A percentile compares a stretch with the other conserved stretches of the same genome.
Conservation (phyloP, 2,329 filamentous ascomycete species). For the Penicillium sp. region DNA sequence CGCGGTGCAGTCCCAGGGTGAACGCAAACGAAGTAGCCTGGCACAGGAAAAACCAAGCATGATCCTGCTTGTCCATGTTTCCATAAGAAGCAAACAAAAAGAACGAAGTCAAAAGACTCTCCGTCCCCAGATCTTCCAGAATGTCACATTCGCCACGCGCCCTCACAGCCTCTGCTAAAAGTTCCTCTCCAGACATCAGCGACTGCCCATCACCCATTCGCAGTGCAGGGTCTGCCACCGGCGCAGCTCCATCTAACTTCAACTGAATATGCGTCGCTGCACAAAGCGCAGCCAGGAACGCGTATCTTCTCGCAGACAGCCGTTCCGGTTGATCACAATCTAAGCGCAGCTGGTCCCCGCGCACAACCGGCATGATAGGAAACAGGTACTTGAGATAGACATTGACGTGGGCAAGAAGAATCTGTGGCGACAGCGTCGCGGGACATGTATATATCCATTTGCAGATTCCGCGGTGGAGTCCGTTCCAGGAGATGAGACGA, state of each 20-base stretch:
- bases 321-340: slow-evolving; percentile 56
- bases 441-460: slow-evolving; percentile 16
- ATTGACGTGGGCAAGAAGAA: slow-evolving; percentile 42
- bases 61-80: slow-evolving; percentile 70
- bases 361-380: slow-evolving; percentile 48
- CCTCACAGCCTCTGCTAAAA: slow-evolving; percentile 65
- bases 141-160: slow-evolving; percentile 45
- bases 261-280: slow-evolving; percentile 50
- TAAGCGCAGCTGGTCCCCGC: slow-evolving; percentile 35
- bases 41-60: slow-evolving; percentile 77
- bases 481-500: slow-evolving; percentile 37
- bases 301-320: slow-evolving; percentile 43
- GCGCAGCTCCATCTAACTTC: slow-evolving; percentile 37
- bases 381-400: slow-evolving; percentile 46
- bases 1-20: slow-evolving; percentile 46
- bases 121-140: slow-evolving; percentile 43
- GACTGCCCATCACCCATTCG: slow-evolving; percentile 57
- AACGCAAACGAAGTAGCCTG: slow-evolving; percentile 70
- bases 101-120: slow-evolving; percentile 67
- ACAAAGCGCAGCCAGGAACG: slow-evolving; percentile 44
- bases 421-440: slow-evolving; percentile 34
- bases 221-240: slow-evolving; percentile 25
- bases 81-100: slow-evolving; percentile 75
- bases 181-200: slow-evolving; percentile 64
- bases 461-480: slow-evolving; percentile 33